Evolutionary conservation across 176 grass and related monocot genomes (phyloP).

Genomic region (Stipa capillata): DNA sequence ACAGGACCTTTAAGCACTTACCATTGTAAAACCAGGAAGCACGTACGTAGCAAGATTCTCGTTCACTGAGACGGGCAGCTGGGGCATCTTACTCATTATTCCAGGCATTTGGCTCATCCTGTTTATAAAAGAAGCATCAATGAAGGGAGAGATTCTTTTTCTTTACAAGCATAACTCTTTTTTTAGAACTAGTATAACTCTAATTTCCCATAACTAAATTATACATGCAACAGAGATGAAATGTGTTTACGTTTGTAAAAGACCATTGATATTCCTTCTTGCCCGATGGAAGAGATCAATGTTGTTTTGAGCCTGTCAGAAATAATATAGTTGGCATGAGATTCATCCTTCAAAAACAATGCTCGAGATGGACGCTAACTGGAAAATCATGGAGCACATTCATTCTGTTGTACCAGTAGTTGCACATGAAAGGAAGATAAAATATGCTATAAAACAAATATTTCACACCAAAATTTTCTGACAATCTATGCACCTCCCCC

Average conservation of each 20-base stretch:
- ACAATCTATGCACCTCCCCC: neutral
- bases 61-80: slow-evolving; percentile 38
- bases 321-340: slow-evolving; percentile 1
- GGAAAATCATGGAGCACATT: neutral
- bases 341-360: neutral
- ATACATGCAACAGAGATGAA: neutral
- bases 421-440: neutral
- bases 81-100: slow-evolving; percentile 65
- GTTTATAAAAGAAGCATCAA: slow-evolving; percentile 26
- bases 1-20: slow-evolving; percentile 15
- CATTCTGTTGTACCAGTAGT: neutral
- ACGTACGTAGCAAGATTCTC: slow-evolving; percentile 56
- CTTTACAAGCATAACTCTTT: neutral
- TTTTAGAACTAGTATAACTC: slow-evolving; percentile 1
- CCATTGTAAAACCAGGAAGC: slow-evolving; percentile 42
- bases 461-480: neutral
- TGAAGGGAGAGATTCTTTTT: neutral
- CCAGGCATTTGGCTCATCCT: slow-evolving; percentile 78
- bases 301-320: slow-evolving; percentile 66
- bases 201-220: neutral
- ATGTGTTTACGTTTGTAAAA: slow-evolving; percentile 49
- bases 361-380: neutral
- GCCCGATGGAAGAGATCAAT: slow-evolving; percentile 50
- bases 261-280: slow-evolving; percentile 52
- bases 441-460: neutral